Conservation (phyloP, 176 grass and related monocot genomes). For the Puccinellia tenuiflora region DNA sequence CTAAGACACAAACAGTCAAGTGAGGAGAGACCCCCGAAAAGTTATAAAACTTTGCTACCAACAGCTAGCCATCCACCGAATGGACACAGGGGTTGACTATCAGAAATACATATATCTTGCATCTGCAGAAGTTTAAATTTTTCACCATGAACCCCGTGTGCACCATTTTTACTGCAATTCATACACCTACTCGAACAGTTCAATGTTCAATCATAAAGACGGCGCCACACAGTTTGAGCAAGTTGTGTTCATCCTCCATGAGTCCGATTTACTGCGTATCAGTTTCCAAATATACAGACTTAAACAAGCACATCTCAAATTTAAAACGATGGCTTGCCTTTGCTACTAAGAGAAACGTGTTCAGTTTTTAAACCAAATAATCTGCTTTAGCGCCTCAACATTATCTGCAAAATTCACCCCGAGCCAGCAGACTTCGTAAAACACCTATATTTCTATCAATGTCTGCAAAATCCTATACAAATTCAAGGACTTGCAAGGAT, state of each 20-base stretch:
- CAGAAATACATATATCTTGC: background rate
- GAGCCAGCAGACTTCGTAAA: background rate
- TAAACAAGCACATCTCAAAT: background rate
- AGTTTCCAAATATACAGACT: constrained; percentile 9
- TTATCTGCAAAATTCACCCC: background rate
- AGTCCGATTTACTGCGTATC: background rate
- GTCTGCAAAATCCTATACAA: background rate
- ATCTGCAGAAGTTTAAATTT: background rate
- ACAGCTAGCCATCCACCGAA: background rate
- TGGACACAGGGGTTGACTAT: background rate
- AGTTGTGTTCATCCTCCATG: background rate
- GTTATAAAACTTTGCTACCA: background rate
- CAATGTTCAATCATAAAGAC: constrained; percentile 14
- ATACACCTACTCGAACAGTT: background rate
- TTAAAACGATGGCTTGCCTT: background rate
- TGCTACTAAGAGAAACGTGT: background rate
- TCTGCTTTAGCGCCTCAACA: background rate
- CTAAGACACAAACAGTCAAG: background rate
- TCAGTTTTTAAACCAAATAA: background rate
- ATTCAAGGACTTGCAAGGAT: background rate
- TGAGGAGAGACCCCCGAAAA: background rate
- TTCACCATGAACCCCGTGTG: background rate
- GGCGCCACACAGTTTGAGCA: background rate
- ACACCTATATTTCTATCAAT: background rate
- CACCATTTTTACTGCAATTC: background rate